Evolutionary conservation across 2,329 filamentous ascomycete genomes (phyloP).

Genomic region (Fusarium transvaalense): DNA sequence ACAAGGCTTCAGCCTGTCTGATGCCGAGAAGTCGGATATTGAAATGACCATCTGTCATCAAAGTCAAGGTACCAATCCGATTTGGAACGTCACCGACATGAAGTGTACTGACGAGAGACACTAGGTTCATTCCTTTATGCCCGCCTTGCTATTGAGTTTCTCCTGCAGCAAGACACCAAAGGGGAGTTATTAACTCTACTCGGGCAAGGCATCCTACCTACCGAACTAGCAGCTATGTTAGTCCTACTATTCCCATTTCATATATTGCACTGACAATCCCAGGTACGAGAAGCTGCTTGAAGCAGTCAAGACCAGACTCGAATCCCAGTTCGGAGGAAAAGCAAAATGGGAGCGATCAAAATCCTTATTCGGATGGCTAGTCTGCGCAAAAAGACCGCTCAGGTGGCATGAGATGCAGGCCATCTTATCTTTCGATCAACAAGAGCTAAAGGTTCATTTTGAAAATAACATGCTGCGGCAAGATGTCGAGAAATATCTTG

Average conservation of each 20-base stretch:
- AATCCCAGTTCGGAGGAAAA: accelerated
- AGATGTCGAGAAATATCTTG: constrained; percentile 7
- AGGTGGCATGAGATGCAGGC: constrained; percentile 21
- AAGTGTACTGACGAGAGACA: accelerated
- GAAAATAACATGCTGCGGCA: constrained; percentile 5
- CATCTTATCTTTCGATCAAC: not conserved
- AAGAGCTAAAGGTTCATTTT: not conserved
- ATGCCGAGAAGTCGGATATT: not conserved
- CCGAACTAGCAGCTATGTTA: not conserved
- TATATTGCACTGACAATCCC: accelerated
- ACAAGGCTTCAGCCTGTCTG: not conserved
- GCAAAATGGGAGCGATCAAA: constrained; percentile 8
- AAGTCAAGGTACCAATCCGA: not conserved
- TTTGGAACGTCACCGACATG: accelerated
- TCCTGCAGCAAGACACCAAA: constrained; percentile 2
- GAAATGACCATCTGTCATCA: not conserved
- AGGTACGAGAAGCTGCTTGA: constrained; percentile 9
- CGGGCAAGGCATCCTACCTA: not conserved
- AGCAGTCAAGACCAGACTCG: not conserved
- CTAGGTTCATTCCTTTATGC: constrained; percentile 9
- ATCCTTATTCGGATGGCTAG: constrained; percentile 1
- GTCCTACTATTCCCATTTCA: accelerated
- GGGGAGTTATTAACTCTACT: accelerated
- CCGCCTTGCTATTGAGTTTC: not conserved
- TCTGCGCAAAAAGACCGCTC: constrained; percentile 2